Evolutionary conservation across 352 stramenopile species (phyloP), one percentile per base, ranked within the genome.

Genomic region (Pythium phragmitis): DNA sequence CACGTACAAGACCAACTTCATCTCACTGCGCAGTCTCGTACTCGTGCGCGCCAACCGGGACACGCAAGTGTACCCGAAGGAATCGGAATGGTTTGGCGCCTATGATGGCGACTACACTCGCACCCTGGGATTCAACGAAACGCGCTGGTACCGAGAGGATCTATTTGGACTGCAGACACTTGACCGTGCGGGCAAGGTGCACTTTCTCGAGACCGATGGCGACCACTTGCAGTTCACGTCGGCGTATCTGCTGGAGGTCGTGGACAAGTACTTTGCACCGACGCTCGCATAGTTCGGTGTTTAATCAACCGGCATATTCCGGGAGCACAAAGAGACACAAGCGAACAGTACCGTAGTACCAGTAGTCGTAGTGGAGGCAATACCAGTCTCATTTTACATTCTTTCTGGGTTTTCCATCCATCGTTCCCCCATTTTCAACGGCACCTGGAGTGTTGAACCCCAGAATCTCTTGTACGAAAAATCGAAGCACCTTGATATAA

Each of bases 211-310:
- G 36, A 98, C 96, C 6, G 62, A 87, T 6, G 94, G 92, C 52
- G 87, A 98, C 72, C 95, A 98, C 67, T 68, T 98, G 47, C 74
- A 89, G 65, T 98, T 98, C 61, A 79, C 82, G 7, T 81, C 78
- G 30, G 76, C 84, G 8, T 92, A 97, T 49, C 65, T 97, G 42
- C 66, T 96, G 42, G 68, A 79, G 30, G 90, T 93, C 65, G 72
- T 98, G 23, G 54, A 75, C 33, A 91, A 94, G 28, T 97, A 96
- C 63, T 95, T 94, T 64, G 33, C 43, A 7, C 57, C 65, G 3
- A 48, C 56, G n/a, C 49, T 73, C 7, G 43, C 36, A 30, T 69
- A 47, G 54, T 39, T 13, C 8, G 3, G 26, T 30, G 26, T 30
- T 0, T 30, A 30, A 30, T 30, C 3, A 30, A 30, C 26, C 26